phyloP scores from a whole-genome alignment of 306 rosid species.

The Gastrolobium villosum region DNA sequence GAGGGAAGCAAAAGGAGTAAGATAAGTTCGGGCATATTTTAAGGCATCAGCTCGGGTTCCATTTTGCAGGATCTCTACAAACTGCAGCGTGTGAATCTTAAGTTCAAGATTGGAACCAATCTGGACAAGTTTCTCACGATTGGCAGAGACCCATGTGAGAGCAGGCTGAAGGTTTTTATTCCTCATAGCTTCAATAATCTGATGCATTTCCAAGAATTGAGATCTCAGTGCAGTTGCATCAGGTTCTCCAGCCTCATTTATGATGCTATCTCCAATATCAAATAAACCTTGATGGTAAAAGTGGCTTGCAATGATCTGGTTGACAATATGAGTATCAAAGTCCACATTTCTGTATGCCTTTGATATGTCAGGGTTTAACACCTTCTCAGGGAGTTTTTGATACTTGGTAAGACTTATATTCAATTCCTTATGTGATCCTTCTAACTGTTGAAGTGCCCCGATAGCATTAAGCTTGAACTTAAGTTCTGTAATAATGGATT shows the following conservation, averaged over 20 bases:
- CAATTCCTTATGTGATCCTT: constrained; percentile 77
- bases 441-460: constrained; percentile 67
- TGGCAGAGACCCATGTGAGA: constrained; percentile 71
- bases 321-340: constrained; percentile 72
- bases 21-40: constrained; percentile 69
- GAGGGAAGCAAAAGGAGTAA: constrained; percentile 70
- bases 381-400: constrained; percentile 71
- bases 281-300: constrained; percentile 74
- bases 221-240: constrained; percentile 62
- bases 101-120: constrained; percentile 73
- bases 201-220: constrained; percentile 77
- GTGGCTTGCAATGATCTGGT: constrained; percentile 78
- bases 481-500: constrained; percentile 67
- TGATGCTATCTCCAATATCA: constrained; percentile 82
- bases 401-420: constrained; percentile 66
- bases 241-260: constrained; percentile 74
- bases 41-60: constrained; percentile 73
- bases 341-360: constrained; percentile 85
- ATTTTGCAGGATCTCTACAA: constrained; percentile 70
- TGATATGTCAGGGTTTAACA: constrained; percentile 78
- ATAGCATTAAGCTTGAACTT: constrained; percentile 67
- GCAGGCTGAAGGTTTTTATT: constrained; percentile 81
- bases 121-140: constrained; percentile 63
- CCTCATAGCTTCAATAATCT: constrained; percentile 73
- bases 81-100: constrained; percentile 78